A percentile compares a stretch with the other conserved stretches of the same genome.
Conservation (phyloP, 2,329 filamentous ascomycete genomes). For the Albophoma yamanashiensis region DNA sequence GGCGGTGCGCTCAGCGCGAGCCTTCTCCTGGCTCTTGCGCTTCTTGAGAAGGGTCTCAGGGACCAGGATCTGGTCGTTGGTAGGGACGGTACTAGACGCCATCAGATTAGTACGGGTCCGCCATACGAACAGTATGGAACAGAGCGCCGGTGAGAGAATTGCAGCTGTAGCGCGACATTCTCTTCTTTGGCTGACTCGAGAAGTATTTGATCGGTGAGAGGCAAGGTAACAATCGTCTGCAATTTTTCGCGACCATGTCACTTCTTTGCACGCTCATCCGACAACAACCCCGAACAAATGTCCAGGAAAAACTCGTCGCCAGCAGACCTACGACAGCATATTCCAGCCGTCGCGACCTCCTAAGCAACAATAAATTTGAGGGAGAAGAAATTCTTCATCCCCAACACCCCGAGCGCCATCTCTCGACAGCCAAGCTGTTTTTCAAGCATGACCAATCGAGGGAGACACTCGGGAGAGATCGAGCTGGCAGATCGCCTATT, state of each 20-base stretch:
- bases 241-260: neutral
- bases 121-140: conserved; percentile 48
- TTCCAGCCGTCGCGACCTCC: conserved; percentile 13
- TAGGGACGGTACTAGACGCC: conserved; percentile 68
- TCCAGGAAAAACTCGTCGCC: conserved; percentile 27
- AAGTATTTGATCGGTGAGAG: conserved; percentile 73
- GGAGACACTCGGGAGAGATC: conserved; percentile 59
- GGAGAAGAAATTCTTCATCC: conserved; percentile 65
- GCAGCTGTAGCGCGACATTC: conserved; percentile 87
- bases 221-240: neutral
- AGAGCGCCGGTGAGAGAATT: conserved; percentile 83
- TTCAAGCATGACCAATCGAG: conserved; percentile 38
- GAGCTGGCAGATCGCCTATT: conserved; percentile 53
- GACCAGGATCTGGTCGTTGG: conserved; percentile 90
- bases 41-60: conserved; percentile 99
- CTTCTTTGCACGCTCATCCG: conserved; percentile 46
- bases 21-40: conserved; percentile 99
- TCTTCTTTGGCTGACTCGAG: conserved; percentile 79
- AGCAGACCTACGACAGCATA: conserved; percentile 10
- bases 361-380: conserved; percentile 62
- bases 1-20: conserved; percentile 75
- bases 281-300: conserved; percentile 57
- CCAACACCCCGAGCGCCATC: conserved; percentile 63
- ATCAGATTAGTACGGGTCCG: conserved; percentile 74
- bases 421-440: conserved; percentile 42